Base-by-base conservation (phyloP, 169 alveolate species). In the Eimeria maxima region DNA sequence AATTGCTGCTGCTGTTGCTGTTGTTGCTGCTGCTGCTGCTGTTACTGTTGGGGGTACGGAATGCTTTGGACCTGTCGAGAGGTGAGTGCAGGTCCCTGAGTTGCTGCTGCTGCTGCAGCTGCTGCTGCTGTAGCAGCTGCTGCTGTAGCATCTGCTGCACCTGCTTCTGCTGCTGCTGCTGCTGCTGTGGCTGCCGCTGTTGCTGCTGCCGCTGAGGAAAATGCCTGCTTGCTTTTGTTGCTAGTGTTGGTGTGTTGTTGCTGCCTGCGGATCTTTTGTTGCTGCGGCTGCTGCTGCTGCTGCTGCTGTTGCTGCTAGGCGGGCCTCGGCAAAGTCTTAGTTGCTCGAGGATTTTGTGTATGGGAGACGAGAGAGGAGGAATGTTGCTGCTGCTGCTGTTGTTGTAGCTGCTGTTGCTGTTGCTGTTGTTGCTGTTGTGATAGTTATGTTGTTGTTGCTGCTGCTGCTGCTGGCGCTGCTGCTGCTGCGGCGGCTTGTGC, bases 391-490 rank as follows among this genome's bases (percentile, higher is more conserved):
- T 57, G 67, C 24, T 57, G 67, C 67, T 57, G 67, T 24, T 57
- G 67, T 3, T 13, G 67, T 3, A 18, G 67, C n/a, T n/a, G n/a
- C n/a, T n/a, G n/a, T n/a, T n/a, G n/a, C n/a, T n/a, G n/a, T n/a
- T n/a, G n/a, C n/a, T n/a, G n/a, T n/a, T n/a, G n/a, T n/a, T n/a
- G n/a, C n/a, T n/a, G n/a, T n/a, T n/a, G n/a, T 57, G 16, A 24
- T 57, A 18, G 67, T 57, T 3, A 7, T 57, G 67, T 24, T 57
- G 67, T n/a, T n/a, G n/a, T n/a, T n/a, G n/a, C 67, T 57, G 67
- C 67, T 57, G 67, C 53, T 78, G 88, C 88, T 78, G 88, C 63
- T 78, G 63, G 67, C 22, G 88, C 88, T 44, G 88, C 50, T 76
- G 88, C 60, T 38, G 88, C 88, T 78, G 88, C 63, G 38, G 65